Conservation (phyloP, 768 basidiomycete species). For the Mycena rosella region DNA sequence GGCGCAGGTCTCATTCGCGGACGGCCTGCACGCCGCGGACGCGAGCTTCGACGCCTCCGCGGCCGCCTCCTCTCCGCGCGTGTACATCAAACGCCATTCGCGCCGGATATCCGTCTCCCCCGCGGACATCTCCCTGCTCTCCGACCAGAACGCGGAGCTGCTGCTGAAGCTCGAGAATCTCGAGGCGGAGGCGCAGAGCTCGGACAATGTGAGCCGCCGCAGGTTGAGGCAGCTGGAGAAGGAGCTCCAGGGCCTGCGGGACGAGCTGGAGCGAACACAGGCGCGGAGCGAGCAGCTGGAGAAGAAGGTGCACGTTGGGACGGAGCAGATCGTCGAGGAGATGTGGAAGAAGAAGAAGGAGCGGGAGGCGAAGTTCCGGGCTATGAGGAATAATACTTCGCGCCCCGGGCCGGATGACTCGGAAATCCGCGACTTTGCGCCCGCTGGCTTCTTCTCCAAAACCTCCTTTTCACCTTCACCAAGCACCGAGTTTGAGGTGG, state of each 20-base stretch:
- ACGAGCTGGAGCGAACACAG: conserved; percentile 84
- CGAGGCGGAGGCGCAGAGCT: conserved; percentile 74
- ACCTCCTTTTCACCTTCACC: conserved; percentile 23
- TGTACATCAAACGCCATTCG: conserved; percentile 45
- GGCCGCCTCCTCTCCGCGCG: conserved; percentile 41
- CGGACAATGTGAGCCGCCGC: conserved; percentile 76
- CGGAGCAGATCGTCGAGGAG: conserved; percentile 57
- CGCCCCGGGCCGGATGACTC: conserved; percentile 41
- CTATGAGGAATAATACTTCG: conserved; percentile 58
- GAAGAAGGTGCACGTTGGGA: conserved; percentile 66
- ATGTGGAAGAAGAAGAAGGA: conserved; percentile 62
- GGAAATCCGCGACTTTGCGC: conserved; percentile 71
- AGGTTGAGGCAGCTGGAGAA: conserved; percentile 81
- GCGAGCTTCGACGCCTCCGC: conserved; percentile 47
- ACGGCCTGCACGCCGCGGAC: conserved; percentile 30
- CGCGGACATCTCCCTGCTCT: conserved; percentile 75
- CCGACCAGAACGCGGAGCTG: conserved; percentile 89
- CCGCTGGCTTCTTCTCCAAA: conserved; percentile 55
- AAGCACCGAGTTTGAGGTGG: conserved; percentile 22
- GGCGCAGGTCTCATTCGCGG: conserved; percentile 50
- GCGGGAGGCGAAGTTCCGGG: conserved; percentile 67
- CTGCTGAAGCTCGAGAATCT: conserved; percentile 80
- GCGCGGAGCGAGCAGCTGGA: conserved; percentile 79
- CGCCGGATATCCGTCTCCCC: conserved; percentile 75
- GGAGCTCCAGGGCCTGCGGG: conserved; percentile 80